Evolutionary conservation across 805 yeast species (phyloP), one percentile per base, ranked within the genome.

Genomic region (Metschnikowia amazonensis): DNA sequence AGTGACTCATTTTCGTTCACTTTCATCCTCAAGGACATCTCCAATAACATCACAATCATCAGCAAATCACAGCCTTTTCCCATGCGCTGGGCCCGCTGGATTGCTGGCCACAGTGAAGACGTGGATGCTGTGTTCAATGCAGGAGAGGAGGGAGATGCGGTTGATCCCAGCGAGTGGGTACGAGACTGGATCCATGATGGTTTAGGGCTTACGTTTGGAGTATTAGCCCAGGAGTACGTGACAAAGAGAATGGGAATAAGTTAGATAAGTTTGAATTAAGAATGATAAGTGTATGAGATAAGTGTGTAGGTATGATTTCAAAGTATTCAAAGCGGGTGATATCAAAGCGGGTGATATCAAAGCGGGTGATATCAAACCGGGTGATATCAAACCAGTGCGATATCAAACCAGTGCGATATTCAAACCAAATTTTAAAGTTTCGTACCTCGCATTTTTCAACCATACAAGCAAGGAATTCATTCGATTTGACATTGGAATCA

Each of bases 21-120:
- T 7, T 72, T 89, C 29, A 77, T 87, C 17, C 72, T 94, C 54
- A 79, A 80, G 53, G 99, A 94, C 60, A 79, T 81, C 35, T 81
- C 85, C 31, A 92, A 94, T 66, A 77, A 81, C 51, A 80, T 94
- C 51, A 76, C 83, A 6, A 76, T 88, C 36, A 75, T 80, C 24
- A 82, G 88, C 42, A 82, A 84, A 55, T 86, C 98, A 0, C 99
- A 94, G 65, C 81, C 96, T 5, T 85, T 89, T 72, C 98, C 99
- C 9, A 62, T 79, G 37, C 82, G 80, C 60, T 94, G 99, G 99
- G 84, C 89, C 8, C 70, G 79, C n/a, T 94, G 99, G 99, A 74
- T 92, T n/a, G 82, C 79, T 49, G 78, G 81, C 11, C 62, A 66
- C 21, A 56, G 53, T 6, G 51, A 54, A 11, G 65, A 57, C 28